Conservation (phyloP, 1,139 yeast genomes). For the Zygosaccharomyces sapae region DNA sequence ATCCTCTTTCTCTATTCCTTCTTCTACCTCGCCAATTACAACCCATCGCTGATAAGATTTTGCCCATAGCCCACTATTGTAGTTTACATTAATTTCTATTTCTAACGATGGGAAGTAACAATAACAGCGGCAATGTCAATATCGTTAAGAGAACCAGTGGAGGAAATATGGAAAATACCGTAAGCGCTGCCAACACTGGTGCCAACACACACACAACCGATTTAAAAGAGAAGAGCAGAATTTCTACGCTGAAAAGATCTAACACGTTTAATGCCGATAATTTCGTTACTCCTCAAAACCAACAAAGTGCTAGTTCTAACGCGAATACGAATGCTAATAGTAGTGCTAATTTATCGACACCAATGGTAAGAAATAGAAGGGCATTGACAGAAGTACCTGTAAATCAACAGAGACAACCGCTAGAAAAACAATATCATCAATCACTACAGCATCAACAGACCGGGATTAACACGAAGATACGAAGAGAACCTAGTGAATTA, state of each 20-base stretch:
- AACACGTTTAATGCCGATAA: conserved; percentile 5
- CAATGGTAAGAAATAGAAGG: conserved; percentile 13
- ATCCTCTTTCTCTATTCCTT: background rate
- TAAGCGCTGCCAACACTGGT: background rate
- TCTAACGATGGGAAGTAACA: conserved; percentile 11
- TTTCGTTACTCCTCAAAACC: background rate
- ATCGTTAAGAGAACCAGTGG: background rate
- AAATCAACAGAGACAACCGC: conserved; percentile 10
- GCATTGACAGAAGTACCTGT: conserved; percentile 18
- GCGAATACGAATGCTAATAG: conserved; percentile 1
- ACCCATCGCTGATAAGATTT: background rate
- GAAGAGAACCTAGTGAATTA: conserved; percentile 19
- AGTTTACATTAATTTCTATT: background rate
- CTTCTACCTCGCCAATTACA: background rate
- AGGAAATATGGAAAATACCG: conserved; percentile 1
- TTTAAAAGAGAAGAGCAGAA: conserved; percentile 6
- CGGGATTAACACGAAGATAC: conserved; percentile 13
- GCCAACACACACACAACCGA: background rate
- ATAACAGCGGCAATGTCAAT: conserved; percentile 8
- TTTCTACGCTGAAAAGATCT: conserved; percentile 9
- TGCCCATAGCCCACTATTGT: background rate
- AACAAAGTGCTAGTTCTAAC: background rate
- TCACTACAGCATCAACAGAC: conserved; percentile 1
- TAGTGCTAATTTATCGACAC: background rate
- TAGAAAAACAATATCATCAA: conserved; percentile 2